Evolutionary conservation across 2,329 filamentous ascomycete genomes (phyloP), one percentile per base, ranked within the genome.

Genomic region (Cyphellophora attinorum): DNA sequence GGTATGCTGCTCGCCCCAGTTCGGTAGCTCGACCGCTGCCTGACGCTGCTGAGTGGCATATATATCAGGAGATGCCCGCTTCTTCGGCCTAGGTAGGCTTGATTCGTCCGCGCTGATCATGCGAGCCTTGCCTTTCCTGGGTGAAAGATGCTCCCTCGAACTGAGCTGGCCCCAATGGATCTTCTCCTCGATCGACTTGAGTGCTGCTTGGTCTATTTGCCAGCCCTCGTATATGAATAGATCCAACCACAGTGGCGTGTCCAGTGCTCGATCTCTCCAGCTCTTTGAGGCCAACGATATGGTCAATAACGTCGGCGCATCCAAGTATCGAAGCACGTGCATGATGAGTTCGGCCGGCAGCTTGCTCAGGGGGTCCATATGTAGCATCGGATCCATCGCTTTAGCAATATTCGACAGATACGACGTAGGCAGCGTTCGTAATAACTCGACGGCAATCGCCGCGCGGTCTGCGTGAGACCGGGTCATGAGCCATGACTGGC

Each of bases 331-430:
- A 28, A 98, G 79, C 29, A 96, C 81, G 51, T 93, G 81, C 29
- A 91, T 78, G 41, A 85, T 93, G 50, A 98, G 82, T 57, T 98
- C 91, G 16, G 84, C 77, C 0, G 91, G 91, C 1, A 98, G 74
- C 50, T 85, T 78, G 44, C 76, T 67, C 27, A 94, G 77, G 35
- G 94, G 94, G 60, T 98, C 85, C 61, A 95, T 89, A 58, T 95
- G 88, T 3, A 96, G 77, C 34, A 88, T 72, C 3, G 86, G 84
- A 42, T 79, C 82, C 12, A 94, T 65, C 44, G 80, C 74, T 35
- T 88, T 75, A 30, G 94, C 84, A 34, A 95, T 83, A 29, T 80
- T 71, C 32, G 81, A 79, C 40, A 95, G 79, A 35, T 79, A 75
- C 5, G 82, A 82, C 1, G 85, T 93, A 12, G 82, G 83, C 17